phyloP scores from a whole-genome alignment of 345 rosid genomes.

The Salix arbutifolia region DNA sequence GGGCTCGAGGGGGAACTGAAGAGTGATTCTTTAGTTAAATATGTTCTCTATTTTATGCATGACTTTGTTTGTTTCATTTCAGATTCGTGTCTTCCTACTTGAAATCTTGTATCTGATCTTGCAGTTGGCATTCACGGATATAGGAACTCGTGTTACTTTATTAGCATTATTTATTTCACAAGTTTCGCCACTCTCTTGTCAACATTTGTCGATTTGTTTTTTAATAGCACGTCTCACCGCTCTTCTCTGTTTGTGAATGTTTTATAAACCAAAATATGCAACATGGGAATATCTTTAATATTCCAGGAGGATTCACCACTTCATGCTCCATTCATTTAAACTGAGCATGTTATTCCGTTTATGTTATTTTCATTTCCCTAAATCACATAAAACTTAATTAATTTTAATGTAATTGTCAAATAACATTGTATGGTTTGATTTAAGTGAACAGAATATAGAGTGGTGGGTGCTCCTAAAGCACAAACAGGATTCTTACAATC shows the following conservation, averaged over 20 bases:
- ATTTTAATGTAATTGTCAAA: too few species aligned
- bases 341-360: too few species aligned
- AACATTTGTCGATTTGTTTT: background rate
- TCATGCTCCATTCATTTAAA: too few species aligned
- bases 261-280: background rate
- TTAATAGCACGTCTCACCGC: background rate
- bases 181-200: background rate
- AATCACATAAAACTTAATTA: too few species aligned
- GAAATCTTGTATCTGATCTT: background rate
- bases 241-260: background rate
- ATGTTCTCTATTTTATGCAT: slow-evolving; percentile 51
- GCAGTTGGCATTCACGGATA: background rate
- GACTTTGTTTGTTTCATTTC: background rate
- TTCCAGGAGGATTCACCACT: too few species aligned
- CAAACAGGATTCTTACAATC: too few species aligned
- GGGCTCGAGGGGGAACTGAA: slow-evolving; percentile 94
- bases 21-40: slow-evolving; percentile 68
- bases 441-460: too few species aligned
- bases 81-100: background rate
- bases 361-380: too few species aligned
- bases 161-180: background rate
- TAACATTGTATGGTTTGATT: too few species aligned
- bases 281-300: background rate
- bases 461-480: too few species aligned
- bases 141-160: background rate